Evolutionary conservation across 2,329 filamentous ascomycete species (phyloP).

Genomic region (Fusarium pseudoanthophilum): DNA sequence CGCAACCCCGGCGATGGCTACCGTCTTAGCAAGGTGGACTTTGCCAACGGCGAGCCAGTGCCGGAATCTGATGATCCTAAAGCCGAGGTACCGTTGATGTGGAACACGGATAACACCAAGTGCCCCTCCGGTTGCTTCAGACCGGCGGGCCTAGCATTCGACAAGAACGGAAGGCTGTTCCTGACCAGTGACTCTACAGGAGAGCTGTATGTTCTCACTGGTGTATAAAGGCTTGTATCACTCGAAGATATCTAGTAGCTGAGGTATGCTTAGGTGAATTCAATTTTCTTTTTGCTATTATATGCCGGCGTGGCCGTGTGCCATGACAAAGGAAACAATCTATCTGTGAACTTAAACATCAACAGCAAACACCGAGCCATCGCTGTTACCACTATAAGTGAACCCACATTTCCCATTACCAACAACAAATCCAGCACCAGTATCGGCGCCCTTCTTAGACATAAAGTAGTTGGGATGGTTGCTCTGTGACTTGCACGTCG

Average conservation of each 20-base stretch:
- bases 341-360: neutral
- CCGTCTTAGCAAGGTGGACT: slow-evolving; percentile 8
- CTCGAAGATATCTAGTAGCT: fast-evolving
- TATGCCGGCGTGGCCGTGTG: no score
- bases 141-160: neutral
- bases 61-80: neutral
- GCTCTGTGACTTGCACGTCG: neutral
- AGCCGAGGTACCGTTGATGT: slow-evolving; percentile 10
- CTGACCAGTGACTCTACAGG: slow-evolving; percentile 9
- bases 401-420: slow-evolving; percentile 6
- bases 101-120: slow-evolving; percentile 1
- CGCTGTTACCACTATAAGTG: slow-evolving; percentile 12
- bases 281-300: no score
- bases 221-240: neutral
- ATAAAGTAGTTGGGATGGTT: slow-evolving; percentile 11
- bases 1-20: slow-evolving; percentile 13
- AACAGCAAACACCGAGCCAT: neutral
- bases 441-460: slow-evolving; percentile 5
- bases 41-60: neutral
- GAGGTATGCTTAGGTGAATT: fast-evolving
- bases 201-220: neutral
- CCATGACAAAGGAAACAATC: fast-evolving
- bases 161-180: slow-evolving; percentile 1
- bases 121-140: slow-evolving; percentile 9
- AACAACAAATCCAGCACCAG: neutral